These are phyloP conservation scores for Leptoxyphium fumago DNA, from an alignment of 2,329 filamentous ascomycete genomes.

Conservation along the genomic window DNA sequence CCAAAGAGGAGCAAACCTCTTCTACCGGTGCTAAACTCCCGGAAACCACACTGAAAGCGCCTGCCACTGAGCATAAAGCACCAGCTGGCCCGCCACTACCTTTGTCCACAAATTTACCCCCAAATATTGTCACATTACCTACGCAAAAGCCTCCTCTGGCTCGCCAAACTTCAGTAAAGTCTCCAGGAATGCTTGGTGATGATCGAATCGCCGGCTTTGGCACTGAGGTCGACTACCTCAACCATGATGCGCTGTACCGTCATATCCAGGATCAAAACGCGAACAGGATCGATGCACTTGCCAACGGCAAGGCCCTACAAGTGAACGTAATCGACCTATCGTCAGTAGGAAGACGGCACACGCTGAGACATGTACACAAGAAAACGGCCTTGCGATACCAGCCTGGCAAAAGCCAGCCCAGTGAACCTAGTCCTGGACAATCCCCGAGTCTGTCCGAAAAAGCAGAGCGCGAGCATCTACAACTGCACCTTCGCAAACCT, in stretches of 20 bases:
- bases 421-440: not conserved
- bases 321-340: not conserved
- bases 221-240: not conserved
- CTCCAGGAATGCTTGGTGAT: too few relatives aligned
- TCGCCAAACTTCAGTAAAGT: too few relatives aligned
- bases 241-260: not conserved
- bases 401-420: not conserved
- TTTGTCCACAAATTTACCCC: too few relatives aligned
- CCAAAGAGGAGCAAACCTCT: too few relatives aligned
- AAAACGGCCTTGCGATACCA: not conserved
- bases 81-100: too few relatives aligned
- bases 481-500: not conserved
- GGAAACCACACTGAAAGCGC: too few relatives aligned
- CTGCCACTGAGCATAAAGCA: too few relatives aligned
- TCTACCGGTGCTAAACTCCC: too few relatives aligned
- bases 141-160: too few relatives aligned
- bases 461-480: not conserved
- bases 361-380: not conserved
- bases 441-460: not conserved
- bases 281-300: not conserved
- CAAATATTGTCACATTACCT: too few relatives aligned
- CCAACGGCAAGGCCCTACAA: not conserved
- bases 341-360: not conserved
- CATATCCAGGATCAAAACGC: not conserved
- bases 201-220: too few relatives aligned